These are phyloP conservation scores for Cercospora sesami DNA, from an alignment of 2,329 filamentous ascomycete species.

Conservation along the genomic window DNA sequence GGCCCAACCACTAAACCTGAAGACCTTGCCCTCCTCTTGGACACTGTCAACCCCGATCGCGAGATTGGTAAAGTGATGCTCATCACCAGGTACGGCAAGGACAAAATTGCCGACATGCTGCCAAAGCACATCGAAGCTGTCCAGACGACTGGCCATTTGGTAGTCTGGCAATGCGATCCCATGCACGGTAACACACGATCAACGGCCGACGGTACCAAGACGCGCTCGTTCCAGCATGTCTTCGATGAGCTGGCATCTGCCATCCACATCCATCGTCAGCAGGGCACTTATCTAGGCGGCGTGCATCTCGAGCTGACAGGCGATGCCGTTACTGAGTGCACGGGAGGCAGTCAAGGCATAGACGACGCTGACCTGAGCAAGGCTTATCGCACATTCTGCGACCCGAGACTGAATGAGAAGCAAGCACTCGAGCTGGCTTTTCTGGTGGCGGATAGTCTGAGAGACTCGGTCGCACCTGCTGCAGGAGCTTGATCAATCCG, in stretches of 20 bases:
- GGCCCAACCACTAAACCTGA: conserved; percentile 76
- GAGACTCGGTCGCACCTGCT: conserved; percentile 5
- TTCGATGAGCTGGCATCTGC: conserved; percentile 83
- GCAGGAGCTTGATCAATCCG: neutral
- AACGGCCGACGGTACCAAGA: conserved; percentile 81
- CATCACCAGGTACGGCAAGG: conserved; percentile 90
- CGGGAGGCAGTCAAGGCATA: conserved; percentile 83
- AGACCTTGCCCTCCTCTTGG: conserved; percentile 76
- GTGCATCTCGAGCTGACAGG: conserved; percentile 95
- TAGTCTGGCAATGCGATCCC: conserved; percentile 98
- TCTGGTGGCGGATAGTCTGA: conserved; percentile 69
- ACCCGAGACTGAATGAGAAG: conserved; percentile 94
- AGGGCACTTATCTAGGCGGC: conserved; percentile 84
- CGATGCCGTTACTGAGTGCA: conserved; percentile 93
- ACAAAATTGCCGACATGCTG: conserved; percentile 71
- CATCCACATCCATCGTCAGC: conserved; percentile 77
- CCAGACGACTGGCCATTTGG: conserved; percentile 70
- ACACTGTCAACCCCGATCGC: conserved; percentile 77
- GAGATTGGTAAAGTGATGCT: conserved; percentile 93
- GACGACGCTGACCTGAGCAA: conserved; percentile 84
- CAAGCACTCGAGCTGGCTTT: conserved; percentile 95
- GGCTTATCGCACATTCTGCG: conserved; percentile 95
- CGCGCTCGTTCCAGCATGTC: conserved; percentile 85
- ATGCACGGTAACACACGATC: conserved; percentile 83
- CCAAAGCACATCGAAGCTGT: conserved; percentile 87